Conservation (phyloP, 306 rosid genomes). For the Rubus parviflorus region DNA sequence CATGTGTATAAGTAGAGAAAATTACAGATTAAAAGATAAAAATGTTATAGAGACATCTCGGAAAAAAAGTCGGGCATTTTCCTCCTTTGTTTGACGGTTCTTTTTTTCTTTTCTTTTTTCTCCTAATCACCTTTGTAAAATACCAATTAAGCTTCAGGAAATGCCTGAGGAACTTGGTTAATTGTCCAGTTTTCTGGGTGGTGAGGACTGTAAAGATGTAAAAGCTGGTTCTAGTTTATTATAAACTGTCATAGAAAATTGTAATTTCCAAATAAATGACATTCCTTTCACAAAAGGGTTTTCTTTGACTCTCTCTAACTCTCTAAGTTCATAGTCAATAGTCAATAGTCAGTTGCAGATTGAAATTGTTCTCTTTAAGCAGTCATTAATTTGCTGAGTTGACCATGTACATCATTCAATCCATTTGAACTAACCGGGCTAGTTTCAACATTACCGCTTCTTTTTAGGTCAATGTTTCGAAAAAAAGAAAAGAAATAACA, state of each 20-base stretch:
- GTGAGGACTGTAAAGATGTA: constrained; percentile 75
- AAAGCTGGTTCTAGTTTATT: constrained; percentile 64
- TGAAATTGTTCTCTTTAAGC: not conserved
- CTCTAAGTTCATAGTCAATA: too few relatives aligned
- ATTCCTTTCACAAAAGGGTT: constrained; percentile 38
- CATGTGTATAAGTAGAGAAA: constrained; percentile 70
- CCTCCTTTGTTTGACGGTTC: constrained; percentile 27
- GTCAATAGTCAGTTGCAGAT: not conserved
- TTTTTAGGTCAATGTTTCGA: not conserved
- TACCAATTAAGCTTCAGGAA: constrained; percentile 40
- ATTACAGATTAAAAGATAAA: constrained; percentile 21
- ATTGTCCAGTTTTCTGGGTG: constrained; percentile 54
- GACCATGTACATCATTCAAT: not conserved
- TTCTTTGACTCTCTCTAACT: constrained; percentile 21
- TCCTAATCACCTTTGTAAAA: constrained; percentile 51
- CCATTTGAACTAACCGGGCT: not conserved
- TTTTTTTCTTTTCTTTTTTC: constrained; percentile 33
- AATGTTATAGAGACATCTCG: constrained; percentile 39
- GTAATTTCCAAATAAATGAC: constrained; percentile 60
- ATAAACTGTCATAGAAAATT: constrained; percentile 44
- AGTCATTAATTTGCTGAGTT: not conserved
- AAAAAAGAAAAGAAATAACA: not conserved
- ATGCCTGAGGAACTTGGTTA: constrained; percentile 40
- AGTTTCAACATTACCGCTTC: not conserved
- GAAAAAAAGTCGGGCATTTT: constrained; percentile 55